Conservation (phyloP, 495 filamentous ascomycete species). For the Penicillium simplicissimum region DNA sequence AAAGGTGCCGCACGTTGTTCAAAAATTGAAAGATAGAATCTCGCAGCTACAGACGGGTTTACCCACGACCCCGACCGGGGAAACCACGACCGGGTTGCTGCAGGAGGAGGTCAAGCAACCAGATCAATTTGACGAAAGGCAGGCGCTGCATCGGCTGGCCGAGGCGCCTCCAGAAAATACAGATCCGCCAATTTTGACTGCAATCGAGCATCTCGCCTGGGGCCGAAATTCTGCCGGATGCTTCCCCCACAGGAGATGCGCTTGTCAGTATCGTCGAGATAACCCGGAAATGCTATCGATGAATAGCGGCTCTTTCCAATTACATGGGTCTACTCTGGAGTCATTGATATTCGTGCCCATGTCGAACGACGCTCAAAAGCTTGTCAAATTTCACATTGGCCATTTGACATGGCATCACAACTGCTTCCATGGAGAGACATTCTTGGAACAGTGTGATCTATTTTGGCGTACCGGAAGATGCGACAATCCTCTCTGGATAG, state of each 20-base stretch:
- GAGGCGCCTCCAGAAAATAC: conserved; percentile 19
- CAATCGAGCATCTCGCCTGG: conserved; percentile 39
- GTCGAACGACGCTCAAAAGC: conserved; percentile 24
- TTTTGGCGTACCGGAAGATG: conserved; percentile 32
- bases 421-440: conserved; percentile 30
- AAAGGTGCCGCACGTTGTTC: conserved; percentile 10
- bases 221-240: conserved; percentile 35
- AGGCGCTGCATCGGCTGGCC: conserved; percentile 4
- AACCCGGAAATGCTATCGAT: conserved; percentile 15
- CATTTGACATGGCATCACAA: conserved; percentile 37
- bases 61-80: conserved; percentile 4
- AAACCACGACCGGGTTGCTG: background rate
- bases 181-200: conserved; percentile 31
- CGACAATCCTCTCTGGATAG: conserved; percentile 34
- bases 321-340: conserved; percentile 17
- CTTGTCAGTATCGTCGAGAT: conserved; percentile 32
- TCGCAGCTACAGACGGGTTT: conserved; percentile 24
- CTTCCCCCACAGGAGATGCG: conserved; percentile 32
- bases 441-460: conserved; percentile 32
- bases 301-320: conserved; percentile 20
- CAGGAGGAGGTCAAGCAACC: conserved; percentile 8
- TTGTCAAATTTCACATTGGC: conserved; percentile 31
- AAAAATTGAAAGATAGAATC: conserved; percentile 25
- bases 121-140: conserved; percentile 10
- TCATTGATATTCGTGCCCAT: conserved; percentile 11